Base-by-base conservation (phyloP, 169 alveolate genomes). In the Plasmodium gallinaceum region DNA sequence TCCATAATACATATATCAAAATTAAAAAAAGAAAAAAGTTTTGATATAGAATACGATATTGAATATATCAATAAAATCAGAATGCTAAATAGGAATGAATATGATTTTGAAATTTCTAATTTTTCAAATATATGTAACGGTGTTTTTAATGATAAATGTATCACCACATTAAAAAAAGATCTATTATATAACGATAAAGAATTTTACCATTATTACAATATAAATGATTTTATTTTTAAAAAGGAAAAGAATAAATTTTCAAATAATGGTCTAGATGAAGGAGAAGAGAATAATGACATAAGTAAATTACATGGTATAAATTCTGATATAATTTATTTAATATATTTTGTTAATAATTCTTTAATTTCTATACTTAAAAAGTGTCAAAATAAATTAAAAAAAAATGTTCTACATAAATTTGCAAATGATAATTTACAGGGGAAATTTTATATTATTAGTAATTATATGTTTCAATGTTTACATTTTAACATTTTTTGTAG, bases 61-160 rank as follows among this genome's bases (percentile, higher is more conserved):
- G 80, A 80, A 8, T 8, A 12, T 54, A 9, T 80, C 32, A 80
- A 80, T 39, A 69, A 22, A 16, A 43, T 80, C 16, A 80, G 8
- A 57, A 68, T 80, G 83, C 14, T 65, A 45, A 80, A 80, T 72
- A 80, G 39, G 61, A 80, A 80, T 68, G 90, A 80, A 57, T 80
- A 80, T 16, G 20, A 80, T 5, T 24, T 80, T 45, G 83, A 80
- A 14, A 5, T 39, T 66, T 32, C 52, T 5, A 20, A 43, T 32
- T 68, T 80, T 45, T 46, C 72, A 0, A 54, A 80, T 22, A 52
- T 69, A 24, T 80, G 73, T 45, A 22, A 51, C 14, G 22, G 20
- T 14, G n/a, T 7, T 7, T 9, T 60, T 14, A 43, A 18, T 3
- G 45, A 37, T 14, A 61, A 58, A 8, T 10, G 51, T 12, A 68